phyloP scores from a whole-genome alignment of 2,329 filamentous ascomycete genomes.

The Talaromyces sp. region DNA sequence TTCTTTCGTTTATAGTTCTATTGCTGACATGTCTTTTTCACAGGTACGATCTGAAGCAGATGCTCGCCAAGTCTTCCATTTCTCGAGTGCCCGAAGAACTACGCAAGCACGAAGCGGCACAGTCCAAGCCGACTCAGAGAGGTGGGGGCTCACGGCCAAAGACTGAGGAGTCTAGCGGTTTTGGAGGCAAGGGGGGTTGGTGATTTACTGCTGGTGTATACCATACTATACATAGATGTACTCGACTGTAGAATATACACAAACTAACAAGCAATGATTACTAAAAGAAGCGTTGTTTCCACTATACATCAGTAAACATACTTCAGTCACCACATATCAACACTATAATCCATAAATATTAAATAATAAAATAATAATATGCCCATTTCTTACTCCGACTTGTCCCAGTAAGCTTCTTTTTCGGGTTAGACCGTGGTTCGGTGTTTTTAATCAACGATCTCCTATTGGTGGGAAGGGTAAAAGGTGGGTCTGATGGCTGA shows the following conservation, averaged over 20 bases:
- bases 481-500: not conserved
- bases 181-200: constrained; percentile 35
- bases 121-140: constrained; percentile 64
- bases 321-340: not conserved
- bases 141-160: constrained; percentile 41
- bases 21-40: constrained; percentile 16
- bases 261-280: not conserved
- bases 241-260: not conserved
- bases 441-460: not conserved
- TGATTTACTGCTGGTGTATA: not conserved
- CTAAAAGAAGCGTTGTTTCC: not conserved
- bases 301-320: not conserved
- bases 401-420: not conserved
- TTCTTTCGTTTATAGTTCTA: not conserved
- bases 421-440: not conserved
- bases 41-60: constrained; percentile 82
- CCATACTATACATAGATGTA: not conserved
- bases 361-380: no score
- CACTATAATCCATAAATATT: not conserved
- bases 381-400: not conserved
- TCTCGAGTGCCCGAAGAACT: constrained; percentile 89
- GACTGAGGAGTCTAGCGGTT: constrained; percentile 38
- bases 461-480: not conserved
- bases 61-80: constrained; percentile 84
- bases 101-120: constrained; percentile 82